Evolutionary conservation across 129 eudicot genomes (phyloP).

Genomic region (Lonicera japonica): DNA sequence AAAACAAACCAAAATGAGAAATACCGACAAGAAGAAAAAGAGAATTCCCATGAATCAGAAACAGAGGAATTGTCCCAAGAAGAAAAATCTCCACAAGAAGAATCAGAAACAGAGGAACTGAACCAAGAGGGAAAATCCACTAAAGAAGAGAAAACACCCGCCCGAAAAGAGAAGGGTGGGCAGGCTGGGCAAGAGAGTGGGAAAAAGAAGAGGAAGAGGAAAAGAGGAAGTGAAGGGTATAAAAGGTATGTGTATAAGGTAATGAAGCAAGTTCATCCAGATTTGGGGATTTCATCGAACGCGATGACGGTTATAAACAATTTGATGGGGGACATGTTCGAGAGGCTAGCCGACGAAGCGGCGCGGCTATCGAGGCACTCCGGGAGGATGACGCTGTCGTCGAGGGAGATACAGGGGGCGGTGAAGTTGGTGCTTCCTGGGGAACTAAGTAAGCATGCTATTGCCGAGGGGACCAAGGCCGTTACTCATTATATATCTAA

Average conservation of each 20-base stretch:
- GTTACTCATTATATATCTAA: constrained; percentile 34
- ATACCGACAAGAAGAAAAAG: not conserved
- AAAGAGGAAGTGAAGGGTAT: constrained; percentile 44
- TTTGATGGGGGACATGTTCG: constrained; percentile 72
- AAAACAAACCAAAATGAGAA: too few relatives aligned
- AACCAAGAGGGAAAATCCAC: not conserved
- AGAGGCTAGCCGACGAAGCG: constrained; percentile 66
- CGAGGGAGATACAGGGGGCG: constrained; percentile 85
- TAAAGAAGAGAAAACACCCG: not conserved
- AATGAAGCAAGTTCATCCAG: constrained; percentile 94
- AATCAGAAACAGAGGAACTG: too few relatives aligned
- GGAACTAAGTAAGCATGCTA: constrained; percentile 80
- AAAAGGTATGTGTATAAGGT: constrained; percentile 60
- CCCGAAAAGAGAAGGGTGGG: not conserved
- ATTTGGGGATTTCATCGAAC: constrained; percentile 58
- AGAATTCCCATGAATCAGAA: not conserved
- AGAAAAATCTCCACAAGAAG: not conserved
- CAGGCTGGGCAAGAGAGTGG: too few relatives aligned
- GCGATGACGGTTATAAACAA: constrained; percentile 71
- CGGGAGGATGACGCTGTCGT: constrained; percentile 44
- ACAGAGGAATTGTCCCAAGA: not conserved
- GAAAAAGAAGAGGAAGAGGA: constrained; percentile 12
- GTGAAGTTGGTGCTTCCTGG: constrained; percentile 83
- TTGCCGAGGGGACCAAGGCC: constrained; percentile 82
- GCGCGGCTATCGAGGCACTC: constrained; percentile 28